These are phyloP conservation scores for Wickerhamiella azyma DNA, from an alignment of 805 yeast genomes.

Conservation along the genomic window DNA sequence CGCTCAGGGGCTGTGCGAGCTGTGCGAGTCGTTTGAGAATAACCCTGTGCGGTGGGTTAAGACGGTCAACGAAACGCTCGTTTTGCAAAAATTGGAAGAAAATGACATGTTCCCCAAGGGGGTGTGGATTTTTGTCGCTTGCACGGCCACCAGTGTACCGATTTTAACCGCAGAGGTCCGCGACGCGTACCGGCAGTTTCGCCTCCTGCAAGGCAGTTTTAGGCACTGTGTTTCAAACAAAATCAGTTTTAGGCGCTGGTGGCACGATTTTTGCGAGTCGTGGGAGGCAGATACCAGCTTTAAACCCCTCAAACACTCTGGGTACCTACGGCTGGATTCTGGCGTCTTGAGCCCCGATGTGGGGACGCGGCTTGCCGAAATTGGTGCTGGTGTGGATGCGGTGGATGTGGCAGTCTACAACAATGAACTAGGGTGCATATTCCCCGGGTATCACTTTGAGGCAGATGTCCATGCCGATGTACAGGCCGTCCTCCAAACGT, in stretches of 20 bases:
- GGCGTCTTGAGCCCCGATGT: conserved; percentile 56
- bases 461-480: background rate
- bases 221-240: background rate
- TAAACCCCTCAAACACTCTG: background rate
- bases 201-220: conserved; percentile 5
- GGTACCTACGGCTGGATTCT: conserved; percentile 14
- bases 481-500: background rate
- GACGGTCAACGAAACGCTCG: conserved; percentile 4
- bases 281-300: conserved; percentile 2
- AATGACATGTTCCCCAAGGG: background rate
- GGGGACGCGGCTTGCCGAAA: conserved; percentile 17
- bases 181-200: conserved; percentile 8
- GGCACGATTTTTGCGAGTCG: conserved; percentile 6
- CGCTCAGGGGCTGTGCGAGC: conserved; percentile 19
- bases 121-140: background rate
- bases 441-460: background rate
- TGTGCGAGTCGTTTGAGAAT: conserved; percentile 17
- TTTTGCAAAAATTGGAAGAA: conserved; percentile 8
- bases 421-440: background rate
- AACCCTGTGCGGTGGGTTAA: conserved; percentile 9
- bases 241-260: background rate
- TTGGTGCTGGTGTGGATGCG: background rate
- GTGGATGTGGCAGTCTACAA: background rate
- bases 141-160: background rate
- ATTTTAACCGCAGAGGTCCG: background rate